These are phyloP conservation scores for Glomus cerebriforme DNA, from an alignment of 192 early-diverging fungal species.

Conservation along the genomic window DNA sequence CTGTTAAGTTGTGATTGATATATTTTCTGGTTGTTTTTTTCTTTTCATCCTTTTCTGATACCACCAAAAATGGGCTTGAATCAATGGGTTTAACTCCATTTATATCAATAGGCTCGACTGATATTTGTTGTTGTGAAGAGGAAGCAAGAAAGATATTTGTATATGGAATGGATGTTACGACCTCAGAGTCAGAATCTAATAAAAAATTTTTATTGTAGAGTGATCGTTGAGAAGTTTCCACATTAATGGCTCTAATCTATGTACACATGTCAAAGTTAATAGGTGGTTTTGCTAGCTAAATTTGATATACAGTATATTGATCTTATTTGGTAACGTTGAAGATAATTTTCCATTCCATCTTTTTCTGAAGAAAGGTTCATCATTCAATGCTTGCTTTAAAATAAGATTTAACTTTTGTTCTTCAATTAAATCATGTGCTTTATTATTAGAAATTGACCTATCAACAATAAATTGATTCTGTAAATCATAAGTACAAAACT, in stretches of 20 bases:
- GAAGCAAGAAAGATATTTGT: too few species aligned
- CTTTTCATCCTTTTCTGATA: conserved; percentile 7
- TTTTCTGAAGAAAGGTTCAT: too few species aligned
- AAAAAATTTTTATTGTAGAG: too few species aligned
- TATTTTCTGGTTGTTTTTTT: conserved; percentile 8
- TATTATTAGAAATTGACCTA: conserved; percentile 8
- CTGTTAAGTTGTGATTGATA: background rate
- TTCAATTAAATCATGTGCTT: conserved; percentile 3
- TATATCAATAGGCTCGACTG: background rate
- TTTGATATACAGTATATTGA: too few species aligned
- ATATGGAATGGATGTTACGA: too few species aligned
- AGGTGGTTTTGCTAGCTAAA: too few species aligned
- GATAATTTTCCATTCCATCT: background rate
- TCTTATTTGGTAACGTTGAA: too few species aligned
- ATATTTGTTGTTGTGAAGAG: conserved; percentile 1
- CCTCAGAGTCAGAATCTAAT: too few species aligned
- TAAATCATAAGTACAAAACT: background rate
- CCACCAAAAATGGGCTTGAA: background rate
- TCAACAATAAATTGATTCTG: conserved; percentile 12
- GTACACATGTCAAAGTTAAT: too few species aligned
- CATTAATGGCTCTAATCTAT: too few species aligned
- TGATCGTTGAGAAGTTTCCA: too few species aligned
- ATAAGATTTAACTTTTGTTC: conserved; percentile 10
- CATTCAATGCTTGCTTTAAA: conserved; percentile 1
- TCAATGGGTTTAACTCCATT: background rate